Evolutionary conservation across 2,329 filamentous ascomycete genomes (phyloP).

Genomic region (Calycina herbarum): DNA sequence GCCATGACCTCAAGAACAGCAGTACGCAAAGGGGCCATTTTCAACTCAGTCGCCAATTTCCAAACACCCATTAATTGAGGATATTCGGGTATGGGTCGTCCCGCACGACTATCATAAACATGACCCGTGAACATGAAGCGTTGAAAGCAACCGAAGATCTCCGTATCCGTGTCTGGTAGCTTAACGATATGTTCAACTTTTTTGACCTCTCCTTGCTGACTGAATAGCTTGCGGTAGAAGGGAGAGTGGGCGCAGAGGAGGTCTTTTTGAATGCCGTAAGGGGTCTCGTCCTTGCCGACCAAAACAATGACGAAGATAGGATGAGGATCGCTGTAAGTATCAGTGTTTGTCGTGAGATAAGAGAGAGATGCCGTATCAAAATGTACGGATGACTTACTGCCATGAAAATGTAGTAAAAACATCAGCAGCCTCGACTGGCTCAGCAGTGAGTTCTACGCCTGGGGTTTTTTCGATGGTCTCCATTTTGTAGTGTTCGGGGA

Average conservation of each 20-base stretch:
- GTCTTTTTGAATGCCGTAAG: conserved; percentile 35
- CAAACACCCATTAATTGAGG: conserved; percentile 32
- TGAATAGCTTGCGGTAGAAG: conserved; percentile 32
- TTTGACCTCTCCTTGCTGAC: conserved; percentile 18
- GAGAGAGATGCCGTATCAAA: not conserved
- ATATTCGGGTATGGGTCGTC: conserved; percentile 30
- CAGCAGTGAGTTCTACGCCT: conserved; percentile 28
- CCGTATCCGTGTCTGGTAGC: conserved; percentile 28
- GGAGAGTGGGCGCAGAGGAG: conserved; percentile 34
- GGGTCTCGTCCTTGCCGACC: conserved; percentile 32
- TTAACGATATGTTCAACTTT: conserved; percentile 32
- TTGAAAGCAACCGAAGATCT: conserved; percentile 35
- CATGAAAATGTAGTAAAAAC: conserved; percentile 30
- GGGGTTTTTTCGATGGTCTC: not conserved
- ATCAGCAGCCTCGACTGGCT: conserved; percentile 19
- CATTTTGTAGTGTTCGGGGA: not conserved
- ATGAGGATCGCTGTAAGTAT: conserved; percentile 30
- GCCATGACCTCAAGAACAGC: conserved; percentile 54
- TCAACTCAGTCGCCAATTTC: conserved; percentile 34
- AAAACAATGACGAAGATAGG: conserved; percentile 34
- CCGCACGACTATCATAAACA: conserved; percentile 31
- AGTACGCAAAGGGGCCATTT: conserved; percentile 31
- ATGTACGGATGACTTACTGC: conserved; percentile 28
- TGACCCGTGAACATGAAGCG: conserved; percentile 34
- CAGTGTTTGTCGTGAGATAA: conserved; percentile 1